These are phyloP conservation scores for Scalesia atractyloides DNA, from an alignment of 129 eudicot species.

Conservation along the genomic window DNA sequence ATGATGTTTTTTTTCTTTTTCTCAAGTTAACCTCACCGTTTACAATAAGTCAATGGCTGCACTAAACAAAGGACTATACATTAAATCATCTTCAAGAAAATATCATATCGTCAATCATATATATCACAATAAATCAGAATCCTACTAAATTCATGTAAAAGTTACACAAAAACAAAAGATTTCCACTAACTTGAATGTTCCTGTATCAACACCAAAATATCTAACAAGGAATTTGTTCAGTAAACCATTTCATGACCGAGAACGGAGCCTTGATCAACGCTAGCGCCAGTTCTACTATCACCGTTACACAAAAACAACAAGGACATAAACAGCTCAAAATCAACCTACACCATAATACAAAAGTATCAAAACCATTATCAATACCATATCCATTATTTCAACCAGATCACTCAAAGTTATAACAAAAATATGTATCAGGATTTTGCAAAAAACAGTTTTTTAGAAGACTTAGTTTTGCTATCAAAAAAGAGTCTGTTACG, in stretches of 20 bases:
- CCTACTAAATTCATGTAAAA: not conserved
- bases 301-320: conserved; percentile 74
- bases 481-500: no score
- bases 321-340: conserved; percentile 69
- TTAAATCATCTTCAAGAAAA: not conserved
- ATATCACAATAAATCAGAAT: not conserved
- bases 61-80: no score
- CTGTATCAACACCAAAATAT: not conserved
- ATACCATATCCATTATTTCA: not conserved
- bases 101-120: not conserved
- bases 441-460: no score
- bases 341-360: conserved; percentile 39
- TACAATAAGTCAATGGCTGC: no score
- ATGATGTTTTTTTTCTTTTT: no score
- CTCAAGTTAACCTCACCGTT: no score
- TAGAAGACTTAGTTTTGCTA: no score
- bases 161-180: conserved; percentile 3
- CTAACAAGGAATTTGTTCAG: conserved; percentile 68
- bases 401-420: not conserved
- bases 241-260: conserved; percentile 70
- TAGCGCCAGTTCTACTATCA: conserved; percentile 61
- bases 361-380: not conserved
- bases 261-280: conserved; percentile 71
- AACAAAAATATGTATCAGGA: not conserved
- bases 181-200: not conserved